phyloP scores from a whole-genome alignment of 1,284 basidiomycete genomes.

The Apiotrichum veenhuisii region DNA sequence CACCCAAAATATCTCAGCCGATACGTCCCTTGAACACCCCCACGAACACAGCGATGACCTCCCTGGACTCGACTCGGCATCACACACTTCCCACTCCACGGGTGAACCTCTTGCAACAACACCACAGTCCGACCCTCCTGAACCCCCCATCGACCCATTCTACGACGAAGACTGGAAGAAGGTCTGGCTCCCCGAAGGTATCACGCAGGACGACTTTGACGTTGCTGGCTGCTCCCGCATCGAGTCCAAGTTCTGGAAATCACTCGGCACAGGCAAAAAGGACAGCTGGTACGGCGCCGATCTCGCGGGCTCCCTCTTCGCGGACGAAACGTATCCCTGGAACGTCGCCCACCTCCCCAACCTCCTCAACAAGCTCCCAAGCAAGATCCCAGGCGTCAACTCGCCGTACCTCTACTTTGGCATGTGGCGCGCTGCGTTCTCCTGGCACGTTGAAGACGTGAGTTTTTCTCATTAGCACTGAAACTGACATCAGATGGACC shows the following conservation, averaged over 20 bases:
- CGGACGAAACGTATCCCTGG: conserved; percentile 76
- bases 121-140: background rate
- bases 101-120: conserved; percentile 22
- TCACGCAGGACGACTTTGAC: conserved; percentile 69
- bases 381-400: conserved; percentile 83
- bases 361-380: conserved; percentile 67
- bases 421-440: conserved; percentile 98
- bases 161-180: conserved; percentile 61
- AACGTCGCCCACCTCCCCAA: conserved; percentile 90
- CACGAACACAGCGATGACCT: conserved; percentile 13
- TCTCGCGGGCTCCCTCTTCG: conserved; percentile 76
- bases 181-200: conserved; percentile 74
- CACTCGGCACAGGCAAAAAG: conserved; percentile 62
- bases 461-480: conserved; percentile 18
- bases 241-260: conserved; percentile 89
- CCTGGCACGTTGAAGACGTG: conserved; percentile 92
- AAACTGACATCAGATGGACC: conserved; percentile 65
- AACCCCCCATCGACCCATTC: conserved; percentile 51
- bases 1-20: background rate
- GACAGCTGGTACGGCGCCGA: conserved; percentile 96
- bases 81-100: conserved; percentile 33
- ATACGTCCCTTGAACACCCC: background rate
- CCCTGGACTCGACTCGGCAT: conserved; percentile 30
- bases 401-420: conserved; percentile 98
- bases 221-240: conserved; percentile 79